phyloP scores from a whole-genome alignment of 129 eudicot species.

The Sambucus nigra region DNA sequence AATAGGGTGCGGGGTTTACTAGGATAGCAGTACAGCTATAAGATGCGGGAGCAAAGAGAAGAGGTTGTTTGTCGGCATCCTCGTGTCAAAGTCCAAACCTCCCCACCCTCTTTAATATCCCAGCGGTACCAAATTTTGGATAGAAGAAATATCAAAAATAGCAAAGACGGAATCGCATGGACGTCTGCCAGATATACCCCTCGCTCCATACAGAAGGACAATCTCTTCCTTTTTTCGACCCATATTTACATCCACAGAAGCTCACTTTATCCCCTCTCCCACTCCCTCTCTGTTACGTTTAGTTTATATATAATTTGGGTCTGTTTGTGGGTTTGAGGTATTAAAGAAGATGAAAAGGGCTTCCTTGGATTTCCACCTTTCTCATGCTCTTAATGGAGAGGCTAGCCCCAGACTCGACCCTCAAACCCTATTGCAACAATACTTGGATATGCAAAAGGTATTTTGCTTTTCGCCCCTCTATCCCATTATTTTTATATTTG shows the following conservation, averaged over 20 bases:
- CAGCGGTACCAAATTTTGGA: neutral
- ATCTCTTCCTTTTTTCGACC: constrained; percentile 14
- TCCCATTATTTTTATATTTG: neutral
- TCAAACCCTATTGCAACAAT: constrained; percentile 36
- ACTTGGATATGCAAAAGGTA: constrained; percentile 47
- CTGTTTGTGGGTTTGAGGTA: constrained; percentile 6
- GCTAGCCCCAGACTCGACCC: constrained; percentile 15
- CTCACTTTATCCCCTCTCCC: constrained; percentile 13
- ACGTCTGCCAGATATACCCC: too few relatives aligned
- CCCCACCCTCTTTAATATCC: constrained; percentile 8
- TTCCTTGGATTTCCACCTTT: constrained; percentile 16
- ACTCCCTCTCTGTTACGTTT: neutral
- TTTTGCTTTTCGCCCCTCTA: neutral
- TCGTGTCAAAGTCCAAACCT: too few relatives aligned
- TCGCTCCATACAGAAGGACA: neutral
- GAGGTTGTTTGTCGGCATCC: too few relatives aligned
- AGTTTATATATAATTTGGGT: constrained; percentile 2
- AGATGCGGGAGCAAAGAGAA: too few relatives aligned
- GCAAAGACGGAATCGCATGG: neutral
- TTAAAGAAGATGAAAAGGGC: constrained; percentile 33
- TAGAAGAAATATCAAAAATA: neutral
- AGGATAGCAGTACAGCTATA: too few relatives aligned
- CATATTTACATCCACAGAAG: constrained; percentile 9
- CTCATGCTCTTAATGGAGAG: constrained; percentile 15
- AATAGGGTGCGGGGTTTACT: too few relatives aligned